Evolutionary conservation across 352 stramenopile genomes (phyloP).

Genomic region (Pythium phragmiticola): DNA sequence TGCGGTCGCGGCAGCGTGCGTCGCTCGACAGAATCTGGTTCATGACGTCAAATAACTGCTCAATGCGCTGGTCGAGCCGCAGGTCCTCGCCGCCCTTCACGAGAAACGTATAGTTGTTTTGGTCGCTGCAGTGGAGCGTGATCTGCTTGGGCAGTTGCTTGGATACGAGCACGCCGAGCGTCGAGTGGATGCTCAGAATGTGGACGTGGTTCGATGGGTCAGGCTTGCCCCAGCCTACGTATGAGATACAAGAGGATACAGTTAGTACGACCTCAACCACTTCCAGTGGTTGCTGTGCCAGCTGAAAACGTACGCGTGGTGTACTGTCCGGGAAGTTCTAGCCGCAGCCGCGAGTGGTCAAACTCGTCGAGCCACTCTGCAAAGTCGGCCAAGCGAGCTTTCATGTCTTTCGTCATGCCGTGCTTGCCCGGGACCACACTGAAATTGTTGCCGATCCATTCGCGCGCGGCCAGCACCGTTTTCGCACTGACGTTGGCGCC

Average conservation of each 20-base stretch:
- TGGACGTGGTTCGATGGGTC: conserved; percentile 57
- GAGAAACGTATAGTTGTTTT: conserved; percentile 81
- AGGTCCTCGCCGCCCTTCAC: conserved; percentile 92
- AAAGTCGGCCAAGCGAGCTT: conserved; percentile 76
- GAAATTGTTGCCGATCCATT: conserved; percentile 77
- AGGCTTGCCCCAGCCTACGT: conserved; percentile 66
- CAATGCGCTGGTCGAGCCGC: conserved; percentile 89
- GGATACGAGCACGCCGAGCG: conserved; percentile 76
- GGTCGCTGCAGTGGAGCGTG: conserved; percentile 78
- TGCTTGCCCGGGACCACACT: conserved; percentile 63
- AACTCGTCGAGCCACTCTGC: conserved; percentile 86
- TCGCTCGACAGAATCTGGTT: conserved; percentile 82
- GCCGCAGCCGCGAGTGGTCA: conserved; percentile 56
- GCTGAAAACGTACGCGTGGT: conserved; percentile 39
- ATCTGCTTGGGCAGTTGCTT: conserved; percentile 87
- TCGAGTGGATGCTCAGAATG: conserved; percentile 75
- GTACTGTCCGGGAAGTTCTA: conserved; percentile 86
- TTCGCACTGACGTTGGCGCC: conserved; percentile 53
- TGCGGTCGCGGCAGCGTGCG: conserved; percentile 58
- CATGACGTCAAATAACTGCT: conserved; percentile 92
- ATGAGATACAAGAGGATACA: not conserved
- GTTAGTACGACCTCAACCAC: not conserved
- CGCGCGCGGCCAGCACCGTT: conserved; percentile 48
- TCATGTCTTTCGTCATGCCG: conserved; percentile 82
- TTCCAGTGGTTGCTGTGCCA: not conserved